These are phyloP conservation scores for Cyclotella choctawhatcheeana DNA, from an alignment of 108 stramenopile species.

Conservation along the genomic window DNA sequence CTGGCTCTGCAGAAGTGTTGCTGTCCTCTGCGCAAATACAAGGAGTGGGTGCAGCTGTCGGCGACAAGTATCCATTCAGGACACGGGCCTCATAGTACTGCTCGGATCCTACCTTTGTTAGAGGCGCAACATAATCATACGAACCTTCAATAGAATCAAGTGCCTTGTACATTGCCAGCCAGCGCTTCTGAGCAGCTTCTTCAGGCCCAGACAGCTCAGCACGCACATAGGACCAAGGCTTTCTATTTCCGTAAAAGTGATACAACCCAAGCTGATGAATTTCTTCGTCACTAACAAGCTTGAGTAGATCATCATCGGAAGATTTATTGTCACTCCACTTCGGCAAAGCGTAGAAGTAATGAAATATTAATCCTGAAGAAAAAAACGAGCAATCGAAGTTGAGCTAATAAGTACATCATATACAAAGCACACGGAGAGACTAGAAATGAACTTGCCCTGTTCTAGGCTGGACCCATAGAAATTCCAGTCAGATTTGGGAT, in stretches of 20 bases:
- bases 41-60: background rate
- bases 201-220: background rate
- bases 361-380: constrained; percentile 23
- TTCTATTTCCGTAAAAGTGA: constrained; percentile 23
- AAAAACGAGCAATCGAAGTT: too few relatives aligned
- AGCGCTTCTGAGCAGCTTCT: background rate
- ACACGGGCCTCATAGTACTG: constrained; percentile 10
- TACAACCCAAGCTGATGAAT: constrained; percentile 7
- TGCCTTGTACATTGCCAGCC: constrained; percentile 2
- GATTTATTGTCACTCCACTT: background rate
- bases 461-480: constrained; percentile 24
- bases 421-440: background rate
- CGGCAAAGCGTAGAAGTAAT: constrained; percentile 16
- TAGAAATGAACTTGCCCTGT: constrained; percentile 2
- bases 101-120: constrained; percentile 5
- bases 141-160: background rate
- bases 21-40: background rate
- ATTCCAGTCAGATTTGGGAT: background rate
- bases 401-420: too few relatives aligned
- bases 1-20: background rate
- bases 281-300: constrained; percentile 12
- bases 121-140: background rate
- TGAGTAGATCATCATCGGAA: constrained; percentile 3
- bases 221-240: constrained; percentile 12
- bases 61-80: constrained; percentile 1